These are phyloP conservation scores for Pythium grandisporangium DNA, from an alignment of 352 stramenopile genomes.

Conservation along the genomic window DNA sequence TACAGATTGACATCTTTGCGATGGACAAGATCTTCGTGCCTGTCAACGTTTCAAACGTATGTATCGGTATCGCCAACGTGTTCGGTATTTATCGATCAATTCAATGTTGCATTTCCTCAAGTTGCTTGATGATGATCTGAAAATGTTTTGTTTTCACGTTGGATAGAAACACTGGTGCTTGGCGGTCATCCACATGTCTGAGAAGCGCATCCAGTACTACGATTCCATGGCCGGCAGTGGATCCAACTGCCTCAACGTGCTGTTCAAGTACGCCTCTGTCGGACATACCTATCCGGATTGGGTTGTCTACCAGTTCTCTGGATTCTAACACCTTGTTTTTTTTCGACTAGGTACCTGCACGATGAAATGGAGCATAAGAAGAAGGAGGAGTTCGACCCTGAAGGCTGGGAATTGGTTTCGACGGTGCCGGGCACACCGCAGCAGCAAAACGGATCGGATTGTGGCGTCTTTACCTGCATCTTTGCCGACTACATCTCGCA, in stretches of 20 bases:
- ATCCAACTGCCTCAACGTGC: slow-evolving; percentile 54
- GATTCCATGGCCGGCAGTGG: slow-evolving; percentile 78
- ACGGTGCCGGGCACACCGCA: slow-evolving; percentile 52
- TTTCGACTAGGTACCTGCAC: slow-evolving; percentile 75
- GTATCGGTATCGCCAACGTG: not conserved
- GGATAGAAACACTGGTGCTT: slow-evolving; percentile 80
- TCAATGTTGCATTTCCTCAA: too few species aligned
- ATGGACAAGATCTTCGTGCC: slow-evolving; percentile 88
- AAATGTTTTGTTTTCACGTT: not conserved
- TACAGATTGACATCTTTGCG: slow-evolving; percentile 80
- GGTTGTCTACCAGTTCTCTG: not conserved
- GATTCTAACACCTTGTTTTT: too few species aligned
- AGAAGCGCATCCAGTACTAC: slow-evolving; percentile 87
- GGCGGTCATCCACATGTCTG: slow-evolving; percentile 79
- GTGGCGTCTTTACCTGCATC: slow-evolving; percentile 81
- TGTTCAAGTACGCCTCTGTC: slow-evolving; percentile 52
- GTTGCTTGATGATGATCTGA: too few species aligned
- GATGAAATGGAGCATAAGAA: slow-evolving; percentile 86
- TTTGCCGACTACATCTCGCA: slow-evolving; percentile 75
- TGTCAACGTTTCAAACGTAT: slow-evolving; percentile 81
- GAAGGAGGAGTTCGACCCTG: slow-evolving; percentile 43
- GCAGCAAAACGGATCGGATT: slow-evolving; percentile 80
- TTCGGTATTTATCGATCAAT: too few species aligned
- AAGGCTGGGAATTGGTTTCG: slow-evolving; percentile 58
- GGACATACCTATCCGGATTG: too few species aligned